Evolutionary conservation across 768 basidiomycete genomes (phyloP).

Genomic region (Crepidotus variabilis): DNA sequence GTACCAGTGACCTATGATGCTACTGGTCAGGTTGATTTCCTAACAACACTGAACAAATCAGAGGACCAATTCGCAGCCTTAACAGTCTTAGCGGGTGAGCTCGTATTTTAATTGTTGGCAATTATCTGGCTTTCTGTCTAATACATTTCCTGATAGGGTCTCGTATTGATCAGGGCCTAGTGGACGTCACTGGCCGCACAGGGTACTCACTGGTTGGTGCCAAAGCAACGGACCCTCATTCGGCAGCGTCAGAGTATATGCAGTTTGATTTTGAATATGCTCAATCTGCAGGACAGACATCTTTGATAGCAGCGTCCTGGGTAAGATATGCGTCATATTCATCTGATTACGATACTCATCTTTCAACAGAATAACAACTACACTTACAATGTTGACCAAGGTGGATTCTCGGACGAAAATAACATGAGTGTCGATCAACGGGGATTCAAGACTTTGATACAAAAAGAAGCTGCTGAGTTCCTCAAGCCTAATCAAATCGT

Average conservation of each 20-base stretch:
- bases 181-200: slow-evolving; percentile 51
- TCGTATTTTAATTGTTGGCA: background rate
- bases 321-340: slow-evolving; percentile 22
- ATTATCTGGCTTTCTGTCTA: background rate
- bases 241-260: slow-evolving; percentile 55
- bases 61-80: slow-evolving; percentile 35
- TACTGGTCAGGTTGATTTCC: slow-evolving; percentile 45
- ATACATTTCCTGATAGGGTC: slow-evolving; percentile 27
- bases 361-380: slow-evolving; percentile 54
- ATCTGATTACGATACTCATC: background rate
- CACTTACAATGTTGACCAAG: slow-evolving; percentile 46
- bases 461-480: slow-evolving; percentile 54
- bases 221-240: slow-evolving; percentile 40
- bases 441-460: slow-evolving; percentile 58
- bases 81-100: slow-evolving; percentile 42
- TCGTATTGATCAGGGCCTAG: slow-evolving; percentile 39
- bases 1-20: slow-evolving; percentile 50
- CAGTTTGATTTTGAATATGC: slow-evolving; percentile 50
- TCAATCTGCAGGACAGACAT: slow-evolving; percentile 60
- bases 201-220: slow-evolving; percentile 53
- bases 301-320: slow-evolving; percentile 60
- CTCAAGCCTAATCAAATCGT: slow-evolving; percentile 42
- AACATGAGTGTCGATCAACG: slow-evolving; percentile 55
- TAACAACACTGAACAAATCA: slow-evolving; percentile 38
- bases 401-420: slow-evolving; percentile 57